These are phyloP conservation scores for Puccinia hordei DNA, from an alignment of 1,284 basidiomycete species.

Conservation along the genomic window DNA sequence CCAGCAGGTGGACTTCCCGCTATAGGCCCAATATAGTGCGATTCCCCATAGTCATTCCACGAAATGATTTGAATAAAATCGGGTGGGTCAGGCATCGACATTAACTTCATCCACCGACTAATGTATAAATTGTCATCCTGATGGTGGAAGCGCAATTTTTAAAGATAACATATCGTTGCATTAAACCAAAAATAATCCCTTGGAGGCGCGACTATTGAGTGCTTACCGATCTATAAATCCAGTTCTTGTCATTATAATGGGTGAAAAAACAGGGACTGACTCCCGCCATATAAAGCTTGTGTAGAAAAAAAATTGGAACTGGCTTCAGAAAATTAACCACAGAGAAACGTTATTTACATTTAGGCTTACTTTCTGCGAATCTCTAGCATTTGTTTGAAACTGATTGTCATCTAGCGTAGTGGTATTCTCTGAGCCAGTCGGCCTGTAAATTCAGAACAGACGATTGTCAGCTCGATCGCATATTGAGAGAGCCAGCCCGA, in stretches of 20 bases:
- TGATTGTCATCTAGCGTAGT: conserved; percentile 24
- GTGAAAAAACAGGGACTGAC: conserved; percentile 50
- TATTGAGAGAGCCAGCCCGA: background rate
- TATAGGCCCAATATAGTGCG: conserved; percentile 33
- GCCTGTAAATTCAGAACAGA: conserved; percentile 12
- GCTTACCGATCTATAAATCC: conserved; percentile 28
- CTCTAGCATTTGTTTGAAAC: conserved; percentile 39
- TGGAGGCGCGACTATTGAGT: background rate
- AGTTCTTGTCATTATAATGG: conserved; percentile 48
- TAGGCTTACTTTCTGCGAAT: conserved; percentile 30
- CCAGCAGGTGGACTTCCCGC: conserved; percentile 13
- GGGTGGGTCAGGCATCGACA: conserved; percentile 32
- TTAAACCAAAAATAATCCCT: background rate
- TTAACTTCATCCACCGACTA: conserved; percentile 39
- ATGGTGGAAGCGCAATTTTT: background rate
- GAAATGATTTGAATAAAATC: conserved; percentile 49
- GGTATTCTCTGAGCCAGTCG: conserved; percentile 11
- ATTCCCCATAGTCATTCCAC: conserved; percentile 48
- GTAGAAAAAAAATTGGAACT: background rate
- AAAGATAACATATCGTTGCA: background rate
- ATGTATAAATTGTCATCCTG: conserved; percentile 50
- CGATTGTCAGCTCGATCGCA: background rate
- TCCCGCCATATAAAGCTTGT: conserved; percentile 44
- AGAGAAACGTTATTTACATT: background rate
- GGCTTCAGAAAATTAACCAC: background rate